phyloP scores from a whole-genome alignment of 176 grass and related monocot species.

The Canna indica region DNA sequence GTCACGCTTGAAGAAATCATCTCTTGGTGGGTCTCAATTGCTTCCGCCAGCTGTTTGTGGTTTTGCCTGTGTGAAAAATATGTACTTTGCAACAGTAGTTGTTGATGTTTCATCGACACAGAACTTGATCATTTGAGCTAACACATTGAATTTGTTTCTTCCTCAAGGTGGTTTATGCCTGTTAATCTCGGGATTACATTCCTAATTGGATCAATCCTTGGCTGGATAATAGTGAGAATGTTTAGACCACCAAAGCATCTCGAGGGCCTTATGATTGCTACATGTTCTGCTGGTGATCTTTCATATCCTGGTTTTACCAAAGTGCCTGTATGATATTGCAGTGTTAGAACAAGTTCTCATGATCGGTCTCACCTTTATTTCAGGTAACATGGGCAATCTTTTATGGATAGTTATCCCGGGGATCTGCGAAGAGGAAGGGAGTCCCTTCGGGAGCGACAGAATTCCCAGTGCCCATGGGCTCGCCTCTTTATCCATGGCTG shows the following conservation, averaged over 20 bases:
- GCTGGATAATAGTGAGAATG: constrained; percentile 58
- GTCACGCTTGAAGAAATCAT: constrained; percentile 57
- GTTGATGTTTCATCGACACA: too few relatives aligned
- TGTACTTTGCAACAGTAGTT: too few relatives aligned
- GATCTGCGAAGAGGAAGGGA: constrained; percentile 63
- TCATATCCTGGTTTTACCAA: neutral
- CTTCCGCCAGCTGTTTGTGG: neutral
- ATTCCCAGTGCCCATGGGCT: constrained; percentile 43
- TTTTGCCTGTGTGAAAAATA: neutral
- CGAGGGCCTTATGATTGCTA: constrained; percentile 48
- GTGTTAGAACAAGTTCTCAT: neutral
- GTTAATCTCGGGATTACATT: constrained; percentile 73
- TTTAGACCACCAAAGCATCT: constrained; percentile 56
- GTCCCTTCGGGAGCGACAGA: constrained; percentile 39
- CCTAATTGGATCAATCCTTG: constrained; percentile 41
- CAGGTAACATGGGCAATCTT: constrained; percentile 81
- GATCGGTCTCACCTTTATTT: neutral
- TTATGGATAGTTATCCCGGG: constrained; percentile 65
- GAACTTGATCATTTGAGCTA: neutral
- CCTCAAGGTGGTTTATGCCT: constrained; percentile 92
- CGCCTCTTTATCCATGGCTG: constrained; percentile 84
- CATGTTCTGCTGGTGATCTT: constrained; percentile 52
- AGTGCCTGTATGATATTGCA: neutral
- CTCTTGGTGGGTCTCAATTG: constrained; percentile 47
- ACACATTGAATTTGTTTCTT: neutral